These are phyloP conservation scores for Penicillium sp. DNA, from an alignment of 2,329 filamentous ascomycete species.

Conservation along the genomic window DNA sequence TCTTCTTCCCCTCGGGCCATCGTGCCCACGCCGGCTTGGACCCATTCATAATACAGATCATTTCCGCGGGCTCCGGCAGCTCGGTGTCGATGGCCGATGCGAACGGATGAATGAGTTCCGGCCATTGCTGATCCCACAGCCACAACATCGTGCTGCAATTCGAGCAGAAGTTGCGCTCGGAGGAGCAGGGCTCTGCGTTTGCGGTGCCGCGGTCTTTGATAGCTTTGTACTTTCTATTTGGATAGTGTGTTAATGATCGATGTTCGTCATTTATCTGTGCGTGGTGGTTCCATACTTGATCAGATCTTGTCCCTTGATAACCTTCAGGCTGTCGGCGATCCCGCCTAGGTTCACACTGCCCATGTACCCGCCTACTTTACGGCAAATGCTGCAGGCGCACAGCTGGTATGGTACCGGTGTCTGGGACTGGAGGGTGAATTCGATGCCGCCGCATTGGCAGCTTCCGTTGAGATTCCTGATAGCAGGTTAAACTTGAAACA, in stretches of 20 bases:
- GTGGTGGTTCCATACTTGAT: constrained; percentile 37
- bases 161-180: constrained; percentile 45
- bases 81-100: constrained; percentile 47
- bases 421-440: constrained; percentile 43
- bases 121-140: constrained; percentile 46
- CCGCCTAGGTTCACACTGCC: constrained; percentile 46
- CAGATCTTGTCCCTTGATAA: constrained; percentile 40
- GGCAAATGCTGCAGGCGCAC: constrained; percentile 47
- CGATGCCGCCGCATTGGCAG: constrained; percentile 46
- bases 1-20: constrained; percentile 47
- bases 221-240: constrained; percentile 43
- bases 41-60: constrained; percentile 43
- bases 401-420: constrained; percentile 47
- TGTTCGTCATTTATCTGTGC: not conserved
- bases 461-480: constrained; percentile 45
- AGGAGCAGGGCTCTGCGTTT: constrained; percentile 35
- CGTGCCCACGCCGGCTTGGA: constrained; percentile 45
- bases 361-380: constrained; percentile 43
- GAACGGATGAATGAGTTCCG: constrained; percentile 47
- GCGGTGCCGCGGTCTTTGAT: constrained; percentile 42
- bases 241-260: too few relatives aligned
- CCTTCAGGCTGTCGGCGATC: constrained; percentile 39
- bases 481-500: too few relatives aligned
- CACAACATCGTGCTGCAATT: constrained; percentile 46
- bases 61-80: constrained; percentile 42